Conservation (phyloP, 1,139 yeast species). For the Hyphopichia buzzinii region DNA sequence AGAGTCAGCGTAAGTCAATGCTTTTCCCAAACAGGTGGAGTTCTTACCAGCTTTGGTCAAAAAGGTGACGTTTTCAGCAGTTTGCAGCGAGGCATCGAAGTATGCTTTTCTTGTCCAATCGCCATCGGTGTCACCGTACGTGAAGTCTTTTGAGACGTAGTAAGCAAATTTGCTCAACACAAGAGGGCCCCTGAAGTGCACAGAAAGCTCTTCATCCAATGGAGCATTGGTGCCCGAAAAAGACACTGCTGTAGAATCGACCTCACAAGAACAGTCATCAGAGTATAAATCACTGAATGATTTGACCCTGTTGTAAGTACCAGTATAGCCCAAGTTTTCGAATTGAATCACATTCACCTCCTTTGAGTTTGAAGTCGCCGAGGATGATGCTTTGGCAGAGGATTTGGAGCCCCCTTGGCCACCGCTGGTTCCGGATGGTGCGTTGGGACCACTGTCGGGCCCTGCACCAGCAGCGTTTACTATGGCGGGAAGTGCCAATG, state of each 20-base stretch:
- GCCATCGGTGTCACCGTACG: constrained; percentile 34
- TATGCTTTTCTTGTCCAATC: constrained; percentile 74
- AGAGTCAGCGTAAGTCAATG: constrained; percentile 73
- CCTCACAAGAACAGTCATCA: constrained; percentile 62
- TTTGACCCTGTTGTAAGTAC: constrained; percentile 73
- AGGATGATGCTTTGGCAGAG: constrained; percentile 1
- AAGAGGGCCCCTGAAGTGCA: constrained; percentile 94
- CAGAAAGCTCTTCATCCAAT: constrained; percentile 81
- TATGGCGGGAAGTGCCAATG: background rate
- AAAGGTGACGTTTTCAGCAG: constrained; percentile 68
- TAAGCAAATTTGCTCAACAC: constrained; percentile 72
- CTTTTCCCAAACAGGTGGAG: constrained; percentile 78
- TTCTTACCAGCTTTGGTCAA: constrained; percentile 79
- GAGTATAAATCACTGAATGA: constrained; percentile 42
- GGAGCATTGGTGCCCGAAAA: constrained; percentile 83
- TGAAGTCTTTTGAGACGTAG: constrained; percentile 42
- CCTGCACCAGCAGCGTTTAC: background rate
- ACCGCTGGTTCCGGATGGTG: background rate
- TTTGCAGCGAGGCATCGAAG: constrained; percentile 48
- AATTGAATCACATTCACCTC: constrained; percentile 39
- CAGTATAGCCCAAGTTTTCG: constrained; percentile 71
- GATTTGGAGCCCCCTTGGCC: background rate
- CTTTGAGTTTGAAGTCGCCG: constrained; percentile 3
- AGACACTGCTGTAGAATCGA: constrained; percentile 48
- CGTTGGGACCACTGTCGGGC: background rate